Conservation (phyloP, 495 filamentous ascomycete species). For the Daldinia vernicosa region DNA sequence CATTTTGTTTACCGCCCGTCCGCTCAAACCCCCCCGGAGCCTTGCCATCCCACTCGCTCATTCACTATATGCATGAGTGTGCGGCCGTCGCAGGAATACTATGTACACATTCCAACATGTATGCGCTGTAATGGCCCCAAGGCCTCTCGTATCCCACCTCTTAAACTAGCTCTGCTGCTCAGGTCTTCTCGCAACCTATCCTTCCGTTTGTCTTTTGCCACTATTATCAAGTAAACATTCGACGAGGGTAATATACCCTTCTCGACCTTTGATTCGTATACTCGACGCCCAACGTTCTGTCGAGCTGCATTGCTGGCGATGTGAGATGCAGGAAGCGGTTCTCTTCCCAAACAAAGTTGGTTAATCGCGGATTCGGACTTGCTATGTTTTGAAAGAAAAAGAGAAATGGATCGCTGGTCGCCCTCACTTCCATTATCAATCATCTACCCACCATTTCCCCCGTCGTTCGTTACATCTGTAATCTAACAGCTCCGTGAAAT, state of each 20-base stretch:
- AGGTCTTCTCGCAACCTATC: conserved; percentile 32
- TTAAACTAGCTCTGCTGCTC: conserved; percentile 32
- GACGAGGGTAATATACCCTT: conserved; percentile 12
- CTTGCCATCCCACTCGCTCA: conserved; percentile 30
- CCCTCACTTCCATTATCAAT: conserved; percentile 34
- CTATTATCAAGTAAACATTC: conserved; percentile 31
- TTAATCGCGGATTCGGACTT: conserved; percentile 19
- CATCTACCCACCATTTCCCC: conserved; percentile 25
- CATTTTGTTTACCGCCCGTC: conserved; percentile 38
- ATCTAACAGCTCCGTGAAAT: conserved; percentile 24
- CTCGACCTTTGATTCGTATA: conserved; percentile 37
- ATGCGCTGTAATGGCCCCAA: conserved; percentile 33
- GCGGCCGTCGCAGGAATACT: conserved; percentile 27
- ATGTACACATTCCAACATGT: conserved; percentile 23
- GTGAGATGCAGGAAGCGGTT: conserved; percentile 35
- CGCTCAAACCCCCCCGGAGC: conserved; percentile 16
- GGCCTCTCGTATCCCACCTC: conserved; percentile 25
- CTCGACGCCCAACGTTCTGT: conserved; percentile 34
- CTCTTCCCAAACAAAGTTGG: conserved; percentile 30
- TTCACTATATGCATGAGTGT: conserved; percentile 29
- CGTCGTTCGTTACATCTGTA: conserved; percentile 34
- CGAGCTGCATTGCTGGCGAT: conserved; percentile 49
- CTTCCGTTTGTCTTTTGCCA: conserved; percentile 33
- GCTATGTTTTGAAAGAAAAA: conserved; percentile 12
- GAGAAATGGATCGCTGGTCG: conserved; percentile 40